Percentiles rank a stretch among this genome's conserved stretches.
Evolutionary conservation across 139 green algal genomes (phyloP).

Genomic region (Dunaliella sp.): DNA sequence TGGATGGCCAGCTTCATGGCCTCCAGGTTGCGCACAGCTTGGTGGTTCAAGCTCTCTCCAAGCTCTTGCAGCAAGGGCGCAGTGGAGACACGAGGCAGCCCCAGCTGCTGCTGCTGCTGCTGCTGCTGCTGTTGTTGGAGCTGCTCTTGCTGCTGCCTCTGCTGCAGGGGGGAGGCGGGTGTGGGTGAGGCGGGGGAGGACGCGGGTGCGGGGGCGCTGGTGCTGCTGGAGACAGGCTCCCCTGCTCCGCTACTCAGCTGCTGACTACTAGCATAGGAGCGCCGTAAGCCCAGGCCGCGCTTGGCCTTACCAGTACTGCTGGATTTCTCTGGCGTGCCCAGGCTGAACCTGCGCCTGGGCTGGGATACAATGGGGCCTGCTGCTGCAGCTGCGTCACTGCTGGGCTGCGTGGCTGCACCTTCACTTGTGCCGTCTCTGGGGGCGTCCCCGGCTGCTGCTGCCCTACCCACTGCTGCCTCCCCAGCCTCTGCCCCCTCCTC

Average conservation of each 20-base stretch:
- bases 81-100: conserved; percentile 20
- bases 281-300: background rate
- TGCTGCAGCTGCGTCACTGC: too few relatives aligned
- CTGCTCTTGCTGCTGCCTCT: background rate
- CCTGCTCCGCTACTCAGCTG: background rate
- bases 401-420: background rate
- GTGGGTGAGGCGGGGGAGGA: background rate
- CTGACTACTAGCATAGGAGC: background rate
- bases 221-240: background rate
- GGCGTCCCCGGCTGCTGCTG: background rate
- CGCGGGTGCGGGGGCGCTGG: background rate
- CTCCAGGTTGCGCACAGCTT: conserved; percentile 37
- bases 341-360: conserved; percentile 3
- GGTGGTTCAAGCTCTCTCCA: conserved; percentile 20
- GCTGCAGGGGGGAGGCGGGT: background rate
- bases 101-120: background rate
- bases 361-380: background rate
- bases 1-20: conserved; percentile 44
- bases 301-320: background rate
- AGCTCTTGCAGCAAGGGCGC: conserved; percentile 31
- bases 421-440: too few relatives aligned
- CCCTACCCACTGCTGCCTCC: background rate
- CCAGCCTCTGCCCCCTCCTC: background rate
- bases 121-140: background rate
- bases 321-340: background rate